These are phyloP conservation scores for Entamoeba moshkovskii DNA, from an alignment of 208 protist species.

Conservation along the genomic window DNA sequence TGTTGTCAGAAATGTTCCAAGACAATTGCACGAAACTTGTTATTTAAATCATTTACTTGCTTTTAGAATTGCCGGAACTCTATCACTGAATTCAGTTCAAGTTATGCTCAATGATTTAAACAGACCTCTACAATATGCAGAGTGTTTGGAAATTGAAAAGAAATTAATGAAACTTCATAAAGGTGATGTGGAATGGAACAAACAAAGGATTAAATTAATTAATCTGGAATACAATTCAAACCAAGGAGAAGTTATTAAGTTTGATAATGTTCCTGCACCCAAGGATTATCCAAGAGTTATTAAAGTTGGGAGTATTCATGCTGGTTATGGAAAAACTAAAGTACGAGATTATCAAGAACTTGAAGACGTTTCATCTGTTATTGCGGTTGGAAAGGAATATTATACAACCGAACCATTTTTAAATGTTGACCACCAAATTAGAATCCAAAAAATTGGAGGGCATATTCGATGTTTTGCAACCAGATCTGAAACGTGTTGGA, in stretches of 20 bases:
- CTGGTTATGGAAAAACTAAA: neutral
- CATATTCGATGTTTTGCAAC: neutral
- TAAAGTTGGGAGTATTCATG: neutral
- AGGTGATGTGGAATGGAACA: neutral
- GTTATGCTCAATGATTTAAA: neutral
- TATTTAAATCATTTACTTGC: neutral
- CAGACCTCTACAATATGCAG: neutral
- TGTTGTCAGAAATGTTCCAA: neutral
- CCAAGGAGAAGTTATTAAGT: neutral
- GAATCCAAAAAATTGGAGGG: neutral
- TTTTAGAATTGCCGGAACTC: neutral
- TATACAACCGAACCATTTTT: neutral
- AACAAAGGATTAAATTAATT: neutral
- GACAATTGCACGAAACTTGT: neutral
- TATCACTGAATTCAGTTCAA: neutral
- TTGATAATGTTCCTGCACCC: neutral
- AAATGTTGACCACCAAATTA: neutral
- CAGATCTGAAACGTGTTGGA: neutral
- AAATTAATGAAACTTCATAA: neutral
- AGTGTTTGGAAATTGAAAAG: neutral
- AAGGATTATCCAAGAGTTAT: neutral
- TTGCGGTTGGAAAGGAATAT: neutral
- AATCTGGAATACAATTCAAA: neutral
- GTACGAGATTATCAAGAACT: neutral
- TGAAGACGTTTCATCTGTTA: neutral